These are phyloP conservation scores for Xylariaceae sp. DNA, from an alignment of 2,329 filamentous ascomycete genomes.

Conservation along the genomic window DNA sequence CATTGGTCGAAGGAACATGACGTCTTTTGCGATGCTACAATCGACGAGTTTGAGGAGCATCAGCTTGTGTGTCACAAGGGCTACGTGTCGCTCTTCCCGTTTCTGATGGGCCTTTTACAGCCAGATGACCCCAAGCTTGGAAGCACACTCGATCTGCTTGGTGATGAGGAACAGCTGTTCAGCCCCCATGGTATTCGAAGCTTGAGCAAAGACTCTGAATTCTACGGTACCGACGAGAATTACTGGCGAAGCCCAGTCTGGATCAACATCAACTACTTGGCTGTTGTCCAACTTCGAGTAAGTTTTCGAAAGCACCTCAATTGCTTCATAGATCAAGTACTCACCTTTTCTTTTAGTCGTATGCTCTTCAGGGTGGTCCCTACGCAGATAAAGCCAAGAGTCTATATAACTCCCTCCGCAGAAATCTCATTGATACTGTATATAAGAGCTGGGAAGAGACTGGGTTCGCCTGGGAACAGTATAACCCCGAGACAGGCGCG, in stretches of 20 bases:
- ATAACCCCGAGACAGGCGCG: slow-evolving; percentile 84
- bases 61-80: slow-evolving; percentile 91
- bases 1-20: slow-evolving; percentile 83
- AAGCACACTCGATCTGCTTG: slow-evolving; percentile 71
- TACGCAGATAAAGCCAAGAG: slow-evolving; percentile 64
- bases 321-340: slow-evolving; percentile 3
- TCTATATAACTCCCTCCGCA: slow-evolving; percentile 72
- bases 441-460: slow-evolving; percentile 85
- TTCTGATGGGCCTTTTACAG: slow-evolving; percentile 76
- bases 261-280: slow-evolving; percentile 95
- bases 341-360: slow-evolving; percentile 41
- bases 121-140: slow-evolving; percentile 71
- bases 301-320: slow-evolving; percentile 30
- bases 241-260: slow-evolving; percentile 95
- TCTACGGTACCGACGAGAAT: slow-evolving; percentile 90
- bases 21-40: slow-evolving; percentile 90
- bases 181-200: slow-evolving; percentile 84
- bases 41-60: slow-evolving; percentile 93
- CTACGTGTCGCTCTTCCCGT: slow-evolving; percentile 90
- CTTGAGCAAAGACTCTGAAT: slow-evolving; percentile 74
- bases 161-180: slow-evolving; percentile 82
- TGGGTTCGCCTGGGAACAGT: slow-evolving; percentile 98
- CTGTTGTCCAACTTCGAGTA: slow-evolving; percentile 73
- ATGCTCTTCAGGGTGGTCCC: slow-evolving; percentile 63
- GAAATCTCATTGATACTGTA: slow-evolving; percentile 84